Base-by-base conservation (phyloP, 371 early-diverging fungal genomes). In the Rhizopus microsporus region DNA sequence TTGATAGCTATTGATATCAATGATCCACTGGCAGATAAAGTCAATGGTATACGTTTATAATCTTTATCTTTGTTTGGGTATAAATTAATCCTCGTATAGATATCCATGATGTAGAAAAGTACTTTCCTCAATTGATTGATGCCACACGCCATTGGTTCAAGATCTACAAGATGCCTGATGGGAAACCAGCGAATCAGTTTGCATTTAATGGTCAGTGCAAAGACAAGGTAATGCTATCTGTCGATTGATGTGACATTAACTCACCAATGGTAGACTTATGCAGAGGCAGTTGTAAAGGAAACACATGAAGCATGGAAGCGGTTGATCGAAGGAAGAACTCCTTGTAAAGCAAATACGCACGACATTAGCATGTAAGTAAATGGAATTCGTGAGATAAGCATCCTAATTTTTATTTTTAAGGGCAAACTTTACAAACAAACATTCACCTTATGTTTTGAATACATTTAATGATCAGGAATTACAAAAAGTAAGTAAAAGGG, bases 111-210 rank as follows among this genome's bases (percentile, higher is more conserved):
- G 94, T 99, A 52, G 94, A 99, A 80, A 88, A 86, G 51, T 88
- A 95, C 74, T 85, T 94, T 59, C 99, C 99, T 17, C 99, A 97
- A n/a, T 85, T 99, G 29, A 78, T 99, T 43, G 88, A 93, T 49
- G 95, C 95, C 37, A 97, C 99, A 15, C 91, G 91, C 70, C 95
- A 97, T 71, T 99, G 99, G 99, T 99, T 99, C 90, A 92, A 95
- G 67, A 91, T 96, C 74, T 99, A 99, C 89, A 99, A 99, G 85
- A 93, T 99, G 75, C 99, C 99, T 34, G 99, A 99, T 83, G 98
- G 98, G 57, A 99, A 99, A 85, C 93, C 94, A 55, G 93, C 92
- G 71, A 99, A 99, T 84, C 78, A 90, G 75, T 99, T 99, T 82
- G 99, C 98, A 32, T 96, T 99, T 80, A 77, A 84, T 68, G 99